These are phyloP conservation scores for Coccomyxa sp. DNA, from an alignment of 139 green algal genomes.

Conservation along the genomic window DNA sequence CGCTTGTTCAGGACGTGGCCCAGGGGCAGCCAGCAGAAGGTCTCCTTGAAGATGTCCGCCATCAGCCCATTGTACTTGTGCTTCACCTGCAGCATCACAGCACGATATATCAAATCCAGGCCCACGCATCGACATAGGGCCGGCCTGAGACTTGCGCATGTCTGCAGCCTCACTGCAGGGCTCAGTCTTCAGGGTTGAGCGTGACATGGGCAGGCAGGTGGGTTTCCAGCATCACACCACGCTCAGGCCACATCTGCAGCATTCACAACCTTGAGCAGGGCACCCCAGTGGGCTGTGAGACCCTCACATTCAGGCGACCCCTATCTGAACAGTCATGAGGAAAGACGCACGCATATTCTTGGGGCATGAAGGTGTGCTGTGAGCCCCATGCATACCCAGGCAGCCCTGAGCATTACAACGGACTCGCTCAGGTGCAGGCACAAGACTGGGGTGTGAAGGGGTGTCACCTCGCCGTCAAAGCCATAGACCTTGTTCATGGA, in stretches of 20 bases:
- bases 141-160: not conserved
- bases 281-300: too few relatives aligned
- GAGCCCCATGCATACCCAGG: not conserved
- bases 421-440: too few relatives aligned
- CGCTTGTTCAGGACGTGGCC: constrained; percentile 73
- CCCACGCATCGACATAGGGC: not conserved
- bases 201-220: too few relatives aligned
- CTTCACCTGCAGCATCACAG: constrained; percentile 54
- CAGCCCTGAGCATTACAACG: too few relatives aligned
- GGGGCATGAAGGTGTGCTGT: not conserved
- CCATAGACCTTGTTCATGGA: constrained; percentile 98
- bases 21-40: constrained; percentile 90
- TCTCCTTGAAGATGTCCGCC: constrained; percentile 89
- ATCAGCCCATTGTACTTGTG: constrained; percentile 77
- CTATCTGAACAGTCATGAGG: too few relatives aligned
- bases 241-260: too few relatives aligned
- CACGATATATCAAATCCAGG: not conserved
- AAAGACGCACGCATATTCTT: too few relatives aligned
- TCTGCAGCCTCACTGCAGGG: not conserved
- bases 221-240: too few relatives aligned
- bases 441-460: too few relatives aligned
- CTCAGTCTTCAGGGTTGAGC: too few relatives aligned
- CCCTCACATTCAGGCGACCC: too few relatives aligned
- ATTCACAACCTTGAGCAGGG: too few relatives aligned
- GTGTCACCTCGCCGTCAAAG: constrained; percentile 93